Base-by-base conservation (phyloP, 192 early-diverging fungal species). In the Coemansia sp. region DNA sequence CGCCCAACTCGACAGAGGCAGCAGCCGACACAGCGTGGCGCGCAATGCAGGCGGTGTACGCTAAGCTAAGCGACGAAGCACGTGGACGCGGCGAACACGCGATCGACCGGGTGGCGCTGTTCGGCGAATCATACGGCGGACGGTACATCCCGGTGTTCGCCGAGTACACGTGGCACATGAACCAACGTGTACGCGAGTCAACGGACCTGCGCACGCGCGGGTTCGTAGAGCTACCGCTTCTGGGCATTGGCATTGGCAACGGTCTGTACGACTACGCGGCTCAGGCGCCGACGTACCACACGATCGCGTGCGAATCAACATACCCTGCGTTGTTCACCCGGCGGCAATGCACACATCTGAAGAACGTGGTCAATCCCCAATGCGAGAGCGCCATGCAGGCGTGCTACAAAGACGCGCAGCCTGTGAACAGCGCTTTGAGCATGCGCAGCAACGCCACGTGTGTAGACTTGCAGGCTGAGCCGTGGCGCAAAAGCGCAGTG, bases 61-160 rank as follows among this genome's bases (percentile, higher is more conserved):
- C 66, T 23, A 33, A 64, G 55, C 59, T 77, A 38, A 22, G 51
- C 0, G 33, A 40, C 3, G 65, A 62, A 14, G 34, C 45, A 0
- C 21, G 53, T 2, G 25, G 47, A 1, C 69, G 65, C 45, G 46
- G 61, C 4, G 27, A 78, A 52, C 59, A 38, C n/a, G 14, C 24
- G 0, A 54, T 51, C 4, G 15, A 44, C 11, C 50, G 66, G 9
- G 61, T 82, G 13, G 63, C 78, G 43, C 21, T 85, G 2, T 78
- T 83, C 43, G 83, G 83, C 51, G 83, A 85, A 51, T 80, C 74
- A 12, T 85, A 83, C 57, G 83, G 67, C 0, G 82, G 83, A 0
- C 80, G 80, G 12, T 85, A 82, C 33, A 77, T 83, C 50, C 78
- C 79, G 9, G 55, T 73, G n/a, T 76, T 83, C 47, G 34, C 70